These are phyloP conservation scores for Mortierella sp. DNA, from an alignment of 371 early-diverging fungal genomes.

Conservation along the genomic window DNA sequence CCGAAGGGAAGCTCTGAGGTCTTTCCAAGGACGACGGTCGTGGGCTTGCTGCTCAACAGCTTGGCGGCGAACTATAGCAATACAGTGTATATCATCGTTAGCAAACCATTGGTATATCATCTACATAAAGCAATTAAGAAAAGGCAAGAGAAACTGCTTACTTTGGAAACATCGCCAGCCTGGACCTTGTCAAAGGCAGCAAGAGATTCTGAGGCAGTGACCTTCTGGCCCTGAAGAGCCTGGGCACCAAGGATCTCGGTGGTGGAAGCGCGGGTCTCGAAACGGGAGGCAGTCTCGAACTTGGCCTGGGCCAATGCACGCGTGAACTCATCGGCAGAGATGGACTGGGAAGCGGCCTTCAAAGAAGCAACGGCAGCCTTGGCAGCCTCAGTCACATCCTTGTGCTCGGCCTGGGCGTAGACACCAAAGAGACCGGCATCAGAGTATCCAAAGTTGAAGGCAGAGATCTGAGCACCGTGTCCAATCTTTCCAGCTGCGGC, in stretches of 20 bases:
- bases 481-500: slow-evolving; percentile 70
- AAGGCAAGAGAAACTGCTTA: slow-evolving; percentile 33
- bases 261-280: slow-evolving; percentile 69
- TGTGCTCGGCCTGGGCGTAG: slow-evolving; percentile 72
- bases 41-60: slow-evolving; percentile 80
- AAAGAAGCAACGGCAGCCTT: slow-evolving; percentile 79
- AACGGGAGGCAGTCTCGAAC: slow-evolving; percentile 76
- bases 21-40: slow-evolving; percentile 85
- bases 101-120: neutral
- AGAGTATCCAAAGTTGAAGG: slow-evolving; percentile 90
- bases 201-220: slow-evolving; percentile 61
- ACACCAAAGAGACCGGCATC: slow-evolving; percentile 96
- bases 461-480: slow-evolving; percentile 67
- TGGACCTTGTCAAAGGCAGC: slow-evolving; percentile 71
- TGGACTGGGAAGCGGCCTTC: slow-evolving; percentile 68
- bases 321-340: slow-evolving; percentile 75
- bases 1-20: slow-evolving; percentile 84
- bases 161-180: slow-evolving; percentile 72
- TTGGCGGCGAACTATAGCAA: slow-evolving; percentile 68
- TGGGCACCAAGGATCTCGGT: slow-evolving; percentile 57
- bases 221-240: slow-evolving; percentile 59
- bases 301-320: slow-evolving; percentile 90
- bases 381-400: slow-evolving; percentile 70
- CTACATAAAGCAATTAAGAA: neutral
- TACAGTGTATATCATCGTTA: neutral